Percentiles rank a stretch among this genome's conserved stretches.
Conservation (phyloP, 2,329 filamentous ascomycete species). For the Ophiostoma triangulosporum region DNA sequence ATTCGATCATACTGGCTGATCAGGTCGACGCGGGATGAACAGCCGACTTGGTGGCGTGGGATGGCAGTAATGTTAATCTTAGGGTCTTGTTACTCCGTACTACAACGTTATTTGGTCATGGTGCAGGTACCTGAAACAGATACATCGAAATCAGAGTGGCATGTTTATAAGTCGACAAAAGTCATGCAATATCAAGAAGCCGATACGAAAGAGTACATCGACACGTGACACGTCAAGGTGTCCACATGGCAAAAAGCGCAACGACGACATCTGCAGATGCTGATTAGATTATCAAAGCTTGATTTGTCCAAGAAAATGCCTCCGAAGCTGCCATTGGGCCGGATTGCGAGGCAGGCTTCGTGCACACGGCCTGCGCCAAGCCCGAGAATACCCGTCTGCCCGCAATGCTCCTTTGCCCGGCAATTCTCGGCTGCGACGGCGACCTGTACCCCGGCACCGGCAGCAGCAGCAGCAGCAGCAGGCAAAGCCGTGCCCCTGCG, state of each 20-base stretch:
- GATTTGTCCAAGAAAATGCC: background rate
- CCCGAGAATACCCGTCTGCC: background rate
- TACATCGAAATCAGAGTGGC: background rate
- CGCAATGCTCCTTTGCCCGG: background rate
- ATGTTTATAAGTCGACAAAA: background rate
- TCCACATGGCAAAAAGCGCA: background rate
- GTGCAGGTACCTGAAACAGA: no score
- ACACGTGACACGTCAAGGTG: background rate
- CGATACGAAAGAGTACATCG: background rate
- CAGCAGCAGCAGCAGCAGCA: background rate
- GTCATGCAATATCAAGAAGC: background rate
- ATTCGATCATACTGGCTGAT: no score
- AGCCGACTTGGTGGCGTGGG: no score
- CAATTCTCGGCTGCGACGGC: background rate
- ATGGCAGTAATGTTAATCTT: no score
- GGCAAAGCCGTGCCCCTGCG: conserved; percentile 38
- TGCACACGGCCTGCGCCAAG: background rate
- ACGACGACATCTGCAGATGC: background rate
- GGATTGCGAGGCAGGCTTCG: background rate
- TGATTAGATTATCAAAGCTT: background rate
- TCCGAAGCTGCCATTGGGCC: background rate
- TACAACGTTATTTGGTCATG: no score
- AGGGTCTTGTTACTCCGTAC: no score
- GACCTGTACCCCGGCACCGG: background rate
- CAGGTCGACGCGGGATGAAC: no score